Evolutionary conservation across 805 yeast genomes (phyloP), one percentile per base, ranked within the genome.

Genomic region (Pichia scutulata): DNA sequence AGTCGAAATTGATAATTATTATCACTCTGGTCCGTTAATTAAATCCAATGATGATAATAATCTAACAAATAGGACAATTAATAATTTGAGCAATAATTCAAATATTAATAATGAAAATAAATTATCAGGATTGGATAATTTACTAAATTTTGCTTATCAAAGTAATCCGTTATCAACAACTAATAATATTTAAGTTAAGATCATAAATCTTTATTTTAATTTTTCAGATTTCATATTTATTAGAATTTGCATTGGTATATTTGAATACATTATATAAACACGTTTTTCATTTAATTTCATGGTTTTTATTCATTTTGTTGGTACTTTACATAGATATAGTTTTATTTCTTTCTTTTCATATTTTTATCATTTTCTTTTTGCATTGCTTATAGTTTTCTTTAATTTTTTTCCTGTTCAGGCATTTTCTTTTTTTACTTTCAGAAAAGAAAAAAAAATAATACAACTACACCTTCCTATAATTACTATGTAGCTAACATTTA

Each of bases 111-210:
- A 48, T 21, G 54, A 48, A 12, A 47, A 50, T 41, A 57, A 57
- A 47, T 53, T 65, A 24, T 43, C 52, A 39, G 70, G 70, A 3
- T 48, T 66, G 24, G 60, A 59, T 25, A 57, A 57, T 22, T 53
- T 65, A 28, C 54, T 65, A 28, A 63, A 65, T 48, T 63, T 65
- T 44, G 62, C 68, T 13, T 60, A 51, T 50, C 64, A 61, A 41
- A 62, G 60, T 43, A 63, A 57, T 41, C 66, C 68, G 18, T 46
- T 64, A 42, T 54, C 57, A 41, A 49, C 63, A n/a, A 47, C 61
- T 41, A 57, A 61, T 39, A 60, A 62, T 48, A 62, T 60, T 57
- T 45, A 19, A 43, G 3, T 7, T 14, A 16, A 30, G 13, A 21
- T 13, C 16, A 19, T 10, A 10, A 39, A 8, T 3, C 2, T 18